Evolutionary conservation across 2,329 filamentous ascomycete genomes (phyloP), one percentile per base, ranked within the genome.

Genomic region (Fusarium sp.): DNA sequence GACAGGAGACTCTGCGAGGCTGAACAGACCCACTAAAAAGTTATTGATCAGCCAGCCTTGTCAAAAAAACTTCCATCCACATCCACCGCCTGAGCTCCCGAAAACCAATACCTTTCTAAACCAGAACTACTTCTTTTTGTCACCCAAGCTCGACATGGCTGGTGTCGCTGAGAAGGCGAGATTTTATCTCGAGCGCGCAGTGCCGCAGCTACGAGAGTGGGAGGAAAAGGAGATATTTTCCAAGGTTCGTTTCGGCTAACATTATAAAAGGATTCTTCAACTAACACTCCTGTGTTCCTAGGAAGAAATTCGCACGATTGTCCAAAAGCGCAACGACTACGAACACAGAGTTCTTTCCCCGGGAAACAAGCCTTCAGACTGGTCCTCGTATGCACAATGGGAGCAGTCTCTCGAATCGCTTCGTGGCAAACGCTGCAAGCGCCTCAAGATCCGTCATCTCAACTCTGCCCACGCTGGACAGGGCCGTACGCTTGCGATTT

Each of bases 181-280:
- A 56, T 98, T 94, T 79, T 97, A 91, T 77, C 85, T 98, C 65
- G 95, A 99, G 80, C 90, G 94, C 69, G 90, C 91, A 3, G 91
- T 97, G 39, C 92, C 93, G 13, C 93, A 98, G 76, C 85, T 99
- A 54, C 92, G 93, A 63, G 93, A 97, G 72, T 96, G 92, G 76
- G 91, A 96, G 77, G 87, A 91, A 66, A 97, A 97, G 77, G 89
- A 92, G 70, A 91, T 99, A 69, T 99, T 99, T 79, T 87, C 85
- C 60, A 88, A 90, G 80, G 91, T 91, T 76, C 31, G 77, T 70
- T 22, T n/a, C 34, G 10, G 13, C 25, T 19, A 22, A 31, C 19
- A 6, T 5, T 19, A 19, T 26, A 28, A 28, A 19, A 43, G 46
- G 6, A 43, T 35, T 25, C 29, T 9, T 12, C 39, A 36, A 53